Percentiles rank a stretch among this genome's conserved stretches.
These are phyloP conservation scores for Colletotrichum scovillei DNA, from an alignment of 2,329 filamentous ascomycete genomes.

Conservation along the genomic window DNA sequence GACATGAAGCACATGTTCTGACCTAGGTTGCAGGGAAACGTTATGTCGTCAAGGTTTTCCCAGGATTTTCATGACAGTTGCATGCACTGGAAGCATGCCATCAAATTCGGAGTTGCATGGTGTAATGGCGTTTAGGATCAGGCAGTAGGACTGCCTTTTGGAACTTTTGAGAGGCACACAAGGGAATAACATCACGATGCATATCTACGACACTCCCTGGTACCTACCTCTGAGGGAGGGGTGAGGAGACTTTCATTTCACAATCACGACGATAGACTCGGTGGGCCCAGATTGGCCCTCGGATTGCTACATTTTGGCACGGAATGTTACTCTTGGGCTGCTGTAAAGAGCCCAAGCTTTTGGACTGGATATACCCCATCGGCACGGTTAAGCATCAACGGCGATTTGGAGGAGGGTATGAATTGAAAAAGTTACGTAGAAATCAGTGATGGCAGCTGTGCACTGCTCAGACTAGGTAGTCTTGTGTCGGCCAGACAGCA, in stretches of 20 bases:
- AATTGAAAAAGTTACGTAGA: constrained; percentile 19
- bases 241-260: constrained; percentile 19
- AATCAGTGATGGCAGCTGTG: neutral
- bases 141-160: constrained; percentile 25
- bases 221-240: neutral
- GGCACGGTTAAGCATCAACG: constrained; percentile 24
- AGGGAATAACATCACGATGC: constrained; percentile 14
- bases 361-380: constrained; percentile 33
- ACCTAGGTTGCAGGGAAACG: constrained; percentile 50
- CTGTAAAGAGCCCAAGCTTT: neutral
- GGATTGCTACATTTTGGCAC: constrained; percentile 6
- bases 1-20: neutral
- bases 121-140: constrained; percentile 29
- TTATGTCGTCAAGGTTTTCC: constrained; percentile 56
- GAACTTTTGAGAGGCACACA: neutral
- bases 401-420: constrained; percentile 15
- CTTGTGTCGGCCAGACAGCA: neutral
- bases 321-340: constrained; percentile 6
- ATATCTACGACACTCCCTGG: constrained; percentile 21
- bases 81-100: constrained; percentile 10
- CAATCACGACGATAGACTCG: constrained; percentile 10
- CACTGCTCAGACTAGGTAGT: neutral
- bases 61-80: constrained; percentile 44
- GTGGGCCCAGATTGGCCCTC: constrained; percentile 8
- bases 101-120: constrained; percentile 21